Percentiles rank a stretch among this genome's conserved stretches.
phyloP scores from a whole-genome alignment of 148 eudicot species.

The Rhododendron griersonianum region DNA sequence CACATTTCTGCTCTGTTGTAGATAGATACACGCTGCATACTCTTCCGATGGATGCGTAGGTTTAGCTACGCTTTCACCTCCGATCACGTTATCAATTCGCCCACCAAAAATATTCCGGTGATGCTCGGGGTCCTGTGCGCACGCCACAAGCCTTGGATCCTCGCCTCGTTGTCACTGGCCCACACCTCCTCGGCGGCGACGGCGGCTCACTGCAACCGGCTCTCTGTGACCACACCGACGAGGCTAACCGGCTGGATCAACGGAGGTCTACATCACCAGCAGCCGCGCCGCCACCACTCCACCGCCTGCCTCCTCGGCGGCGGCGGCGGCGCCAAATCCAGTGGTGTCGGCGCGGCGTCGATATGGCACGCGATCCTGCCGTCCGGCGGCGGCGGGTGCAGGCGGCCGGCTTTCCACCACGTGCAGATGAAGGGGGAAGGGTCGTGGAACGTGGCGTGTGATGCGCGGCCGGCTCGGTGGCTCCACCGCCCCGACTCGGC shows the following conservation, averaged over 20 bases:
- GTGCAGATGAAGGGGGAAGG: conserved; percentile 57
- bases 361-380: conserved; percentile 47
- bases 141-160: conserved; percentile 57
- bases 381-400: conserved; percentile 17
- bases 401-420: conserved; percentile 32
- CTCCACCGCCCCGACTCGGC: conserved; percentile 49
- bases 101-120: conserved; percentile 21
- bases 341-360: conserved; percentile 21
- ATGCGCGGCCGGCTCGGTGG: conserved; percentile 78
- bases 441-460: conserved; percentile 82
- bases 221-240: conserved; percentile 13
- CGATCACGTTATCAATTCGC: background rate
- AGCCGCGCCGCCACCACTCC: conserved; percentile 10
- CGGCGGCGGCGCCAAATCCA: background rate
- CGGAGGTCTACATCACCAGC: background rate
- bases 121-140: conserved; percentile 64
- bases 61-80: background rate
- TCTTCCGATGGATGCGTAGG: conserved; percentile 5
- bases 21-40: background rate
- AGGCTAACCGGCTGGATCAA: background rate
- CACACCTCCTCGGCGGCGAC: conserved; percentile 7
- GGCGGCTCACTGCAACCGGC: background rate
- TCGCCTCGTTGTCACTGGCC: conserved; percentile 31
- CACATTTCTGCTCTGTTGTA: background rate
- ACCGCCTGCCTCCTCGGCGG: conserved; percentile 4